Percentiles rank a stretch among this genome's conserved stretches.
Conservation (phyloP, 1,284 basidiomycete species). For the Pseudozyma flocculosa region DNA sequence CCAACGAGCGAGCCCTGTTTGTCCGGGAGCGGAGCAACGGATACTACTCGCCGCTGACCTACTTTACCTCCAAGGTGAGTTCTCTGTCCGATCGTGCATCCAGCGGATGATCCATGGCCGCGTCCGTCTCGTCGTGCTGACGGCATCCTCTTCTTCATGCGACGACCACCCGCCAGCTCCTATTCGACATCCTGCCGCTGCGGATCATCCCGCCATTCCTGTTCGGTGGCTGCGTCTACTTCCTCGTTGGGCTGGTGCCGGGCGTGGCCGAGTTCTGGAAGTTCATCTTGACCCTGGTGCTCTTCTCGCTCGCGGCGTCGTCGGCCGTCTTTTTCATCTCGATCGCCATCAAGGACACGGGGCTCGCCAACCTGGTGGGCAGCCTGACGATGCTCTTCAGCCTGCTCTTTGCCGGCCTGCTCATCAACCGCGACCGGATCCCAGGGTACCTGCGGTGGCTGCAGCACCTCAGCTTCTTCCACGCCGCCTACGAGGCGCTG, state of each 20-base stretch:
- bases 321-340: constrained; percentile 86
- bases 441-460: constrained; percentile 75
- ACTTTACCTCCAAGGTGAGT: constrained; percentile 83
- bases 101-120: too few relatives aligned
- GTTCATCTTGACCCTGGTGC: constrained; percentile 77
- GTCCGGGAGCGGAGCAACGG: constrained; percentile 96
- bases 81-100: too few relatives aligned
- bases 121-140: neutral
- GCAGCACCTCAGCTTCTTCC: constrained; percentile 91
- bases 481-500: constrained; percentile 94
- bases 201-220: constrained; percentile 90
- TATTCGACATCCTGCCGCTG: constrained; percentile 93
- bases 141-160: neutral
- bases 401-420: constrained; percentile 86
- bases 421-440: constrained; percentile 89
- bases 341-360: constrained; percentile 78
- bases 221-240: constrained; percentile 90
- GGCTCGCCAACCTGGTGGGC: constrained; percentile 88
- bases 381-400: constrained; percentile 92
- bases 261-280: constrained; percentile 91
- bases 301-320: constrained; percentile 92
- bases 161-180: constrained; percentile 64
- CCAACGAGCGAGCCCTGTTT: constrained; percentile 89
- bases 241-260: constrained; percentile 88
- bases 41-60: constrained; percentile 92